phyloP scores from a whole-genome alignment of 495 filamentous ascomycete species.

The Hypoxylon subgilvum region DNA sequence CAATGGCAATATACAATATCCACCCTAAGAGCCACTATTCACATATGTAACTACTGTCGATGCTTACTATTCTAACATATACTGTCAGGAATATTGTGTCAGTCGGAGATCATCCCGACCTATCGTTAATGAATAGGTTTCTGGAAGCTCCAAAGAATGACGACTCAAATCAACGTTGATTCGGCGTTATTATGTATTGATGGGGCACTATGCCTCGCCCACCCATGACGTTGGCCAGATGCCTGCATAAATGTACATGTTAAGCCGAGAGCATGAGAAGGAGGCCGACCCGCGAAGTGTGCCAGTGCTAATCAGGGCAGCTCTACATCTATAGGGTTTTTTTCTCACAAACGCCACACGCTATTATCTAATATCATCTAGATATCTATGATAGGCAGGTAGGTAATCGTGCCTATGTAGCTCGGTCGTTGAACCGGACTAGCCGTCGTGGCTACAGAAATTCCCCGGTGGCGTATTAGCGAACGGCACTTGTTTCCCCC shows the following conservation, averaged over 20 bases:
- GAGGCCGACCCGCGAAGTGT: not conserved
- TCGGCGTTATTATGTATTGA: slow-evolving; percentile 15
- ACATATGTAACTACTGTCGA: not conserved
- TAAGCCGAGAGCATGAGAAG: slow-evolving; percentile 3
- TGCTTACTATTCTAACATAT: slow-evolving; percentile 20
- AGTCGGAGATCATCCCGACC: too few relatives aligned
- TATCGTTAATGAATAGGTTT: too few relatives aligned
- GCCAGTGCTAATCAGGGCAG: too few relatives aligned
- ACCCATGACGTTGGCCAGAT: too few relatives aligned
- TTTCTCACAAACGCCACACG: too few relatives aligned
- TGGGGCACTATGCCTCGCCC: not conserved
- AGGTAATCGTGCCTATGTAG: too few relatives aligned
- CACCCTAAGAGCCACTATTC: not conserved
- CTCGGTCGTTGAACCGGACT: too few relatives aligned
- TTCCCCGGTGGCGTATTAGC: slow-evolving; percentile 11
- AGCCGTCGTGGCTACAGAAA: not conserved
- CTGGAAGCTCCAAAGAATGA: too few relatives aligned
- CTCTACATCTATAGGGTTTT: too few relatives aligned
- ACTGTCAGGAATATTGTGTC: too few relatives aligned
- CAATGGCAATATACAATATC: slow-evolving; percentile 3
- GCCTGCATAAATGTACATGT: slow-evolving; percentile 1
- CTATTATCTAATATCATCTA: too few relatives aligned
- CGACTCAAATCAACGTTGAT: slow-evolving; percentile 3
- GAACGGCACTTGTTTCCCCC: slow-evolving; percentile 18
- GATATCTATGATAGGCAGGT: too few relatives aligned